Evolutionary conservation across 1,284 basidiomycete species (phyloP).

Genomic region (Rhodotorula sp.): DNA sequence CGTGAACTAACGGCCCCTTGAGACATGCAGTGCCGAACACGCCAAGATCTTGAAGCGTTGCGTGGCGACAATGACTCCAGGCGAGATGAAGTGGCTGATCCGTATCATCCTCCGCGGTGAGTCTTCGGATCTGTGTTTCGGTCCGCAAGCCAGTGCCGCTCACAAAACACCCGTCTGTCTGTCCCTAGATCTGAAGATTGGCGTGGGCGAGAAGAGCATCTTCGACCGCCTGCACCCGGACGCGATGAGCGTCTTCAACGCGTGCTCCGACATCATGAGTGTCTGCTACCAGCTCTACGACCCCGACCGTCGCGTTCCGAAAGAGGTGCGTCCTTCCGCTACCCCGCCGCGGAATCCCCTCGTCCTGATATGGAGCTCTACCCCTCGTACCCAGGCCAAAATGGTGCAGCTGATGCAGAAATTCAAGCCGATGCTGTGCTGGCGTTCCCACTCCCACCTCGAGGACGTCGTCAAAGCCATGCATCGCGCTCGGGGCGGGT

Average conservation of each 20-base stretch:
- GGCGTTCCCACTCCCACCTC: slow-evolving; percentile 65
- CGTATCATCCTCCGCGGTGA: slow-evolving; percentile 87
- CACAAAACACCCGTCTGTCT: neutral
- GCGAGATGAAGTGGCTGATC: slow-evolving; percentile 87
- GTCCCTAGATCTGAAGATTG: slow-evolving; percentile 51
- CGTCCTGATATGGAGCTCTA: too few species aligned
- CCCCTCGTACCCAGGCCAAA: slow-evolving; percentile 61
- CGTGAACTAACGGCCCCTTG: too few species aligned
- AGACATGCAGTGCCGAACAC: slow-evolving; percentile 63
- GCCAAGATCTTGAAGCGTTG: slow-evolving; percentile 69
- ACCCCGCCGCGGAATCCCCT: neutral
- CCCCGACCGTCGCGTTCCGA: slow-evolving; percentile 48
- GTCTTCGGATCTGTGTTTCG: too few species aligned
- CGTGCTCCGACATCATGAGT: slow-evolving; percentile 88
- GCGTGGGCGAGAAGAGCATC: slow-evolving; percentile 70
- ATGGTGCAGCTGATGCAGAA: slow-evolving; percentile 72
- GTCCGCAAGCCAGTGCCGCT: too few species aligned
- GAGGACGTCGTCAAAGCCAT: slow-evolving; percentile 80
- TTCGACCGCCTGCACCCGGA: slow-evolving; percentile 85
- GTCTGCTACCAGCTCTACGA: slow-evolving; percentile 64
- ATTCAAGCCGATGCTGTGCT: slow-evolving; percentile 90
- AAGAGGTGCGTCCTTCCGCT: slow-evolving; percentile 41
- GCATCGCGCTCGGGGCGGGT: slow-evolving; percentile 53
- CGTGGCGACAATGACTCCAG: slow-evolving; percentile 71
- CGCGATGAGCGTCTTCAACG: slow-evolving; percentile 85